A percentile compares a stretch with the other conserved stretches of the same genome.
phyloP scores from a whole-genome alignment of 352 stramenopile genomes.

The Pythium brachiatum region DNA sequence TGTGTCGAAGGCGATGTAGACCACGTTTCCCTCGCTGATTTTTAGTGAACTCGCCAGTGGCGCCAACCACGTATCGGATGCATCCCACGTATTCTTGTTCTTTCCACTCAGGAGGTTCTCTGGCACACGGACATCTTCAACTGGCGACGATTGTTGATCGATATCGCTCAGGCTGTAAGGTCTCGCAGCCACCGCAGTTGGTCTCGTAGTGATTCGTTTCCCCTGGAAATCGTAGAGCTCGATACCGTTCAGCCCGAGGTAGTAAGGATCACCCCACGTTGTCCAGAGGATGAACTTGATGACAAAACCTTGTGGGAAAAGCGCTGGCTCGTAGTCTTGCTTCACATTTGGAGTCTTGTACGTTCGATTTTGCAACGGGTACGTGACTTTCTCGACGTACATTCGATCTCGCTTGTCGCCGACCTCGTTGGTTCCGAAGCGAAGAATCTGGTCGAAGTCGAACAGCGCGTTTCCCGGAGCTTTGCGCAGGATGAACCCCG shows the following conservation, averaged over 20 bases:
- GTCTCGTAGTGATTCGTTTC: slow-evolving; percentile 31
- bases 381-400: slow-evolving; percentile 40
- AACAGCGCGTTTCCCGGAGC: slow-evolving; percentile 65
- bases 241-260: slow-evolving; percentile 76
- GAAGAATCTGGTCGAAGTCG: slow-evolving; percentile 72
- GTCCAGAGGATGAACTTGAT: slow-evolving; percentile 82
- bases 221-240: slow-evolving; percentile 73
- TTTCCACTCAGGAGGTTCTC: slow-evolving; percentile 61
- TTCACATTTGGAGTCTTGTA: slow-evolving; percentile 75
- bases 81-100: slow-evolving; percentile 80
- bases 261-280: slow-evolving; percentile 85
- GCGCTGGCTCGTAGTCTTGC: slow-evolving; percentile 85
- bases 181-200: slow-evolving; percentile 43
- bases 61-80: slow-evolving; percentile 67
- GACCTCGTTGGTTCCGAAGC: slow-evolving; percentile 26
- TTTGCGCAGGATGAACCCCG: slow-evolving; percentile 75
- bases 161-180: slow-evolving; percentile 64
- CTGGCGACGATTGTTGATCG: slow-evolving; percentile 12
- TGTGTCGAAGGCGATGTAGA: slow-evolving; percentile 72
- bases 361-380: slow-evolving; percentile 37
- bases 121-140: slow-evolving; percentile 45
- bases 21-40: slow-evolving; percentile 48
- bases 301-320: slow-evolving; percentile 83
- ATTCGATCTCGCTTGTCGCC: slow-evolving; percentile 14
- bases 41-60: slow-evolving; percentile 71